A percentile compares a stretch with the other conserved stretches of the same genome.
Evolutionary conservation across 352 stramenopile species (phyloP).

Genomic region (Globisporangium recalcitrans): DNA sequence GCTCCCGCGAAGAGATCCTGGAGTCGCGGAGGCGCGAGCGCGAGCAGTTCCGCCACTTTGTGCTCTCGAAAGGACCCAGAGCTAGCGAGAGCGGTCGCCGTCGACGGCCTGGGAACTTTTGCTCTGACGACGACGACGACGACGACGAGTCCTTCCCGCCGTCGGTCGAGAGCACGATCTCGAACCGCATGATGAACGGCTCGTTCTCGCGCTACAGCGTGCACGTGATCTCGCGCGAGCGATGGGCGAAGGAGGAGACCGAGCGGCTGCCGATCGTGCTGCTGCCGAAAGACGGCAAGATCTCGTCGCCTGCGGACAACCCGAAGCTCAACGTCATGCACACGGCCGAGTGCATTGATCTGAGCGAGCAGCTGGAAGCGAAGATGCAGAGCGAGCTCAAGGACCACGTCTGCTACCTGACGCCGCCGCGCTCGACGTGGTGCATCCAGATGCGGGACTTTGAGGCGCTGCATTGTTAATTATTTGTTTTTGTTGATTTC

Average conservation of each 20-base stretch:
- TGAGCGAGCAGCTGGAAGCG: conserved; percentile 56
- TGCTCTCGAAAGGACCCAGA: conserved; percentile 35
- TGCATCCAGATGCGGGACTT: conserved; percentile 82
- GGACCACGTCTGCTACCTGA: conserved; percentile 47
- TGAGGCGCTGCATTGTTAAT: conserved; percentile 50
- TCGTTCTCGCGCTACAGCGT: conserved; percentile 73
- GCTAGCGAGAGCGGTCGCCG: conserved; percentile 21
- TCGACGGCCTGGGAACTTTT: conserved; percentile 46
- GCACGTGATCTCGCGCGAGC: conserved; percentile 65
- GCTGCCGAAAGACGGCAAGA: conserved; percentile 55
- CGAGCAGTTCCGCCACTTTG: conserved; percentile 59
- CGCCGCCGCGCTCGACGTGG: conserved; percentile 73
- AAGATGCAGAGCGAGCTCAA: conserved; percentile 33
- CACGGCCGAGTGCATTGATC: conserved; percentile 57
- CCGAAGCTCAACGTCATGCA: conserved; percentile 67
- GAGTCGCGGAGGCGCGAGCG: conserved; percentile 57
- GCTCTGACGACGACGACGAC: conserved; percentile 62
- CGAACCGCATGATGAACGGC: conserved; percentile 76
- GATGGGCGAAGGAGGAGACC: conserved; percentile 61
- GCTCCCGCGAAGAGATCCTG: conserved; percentile 71
- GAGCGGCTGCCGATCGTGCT: conserved; percentile 71
- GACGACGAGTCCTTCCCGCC: conserved; percentile 46
- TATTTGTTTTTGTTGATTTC: conserved; percentile 4
- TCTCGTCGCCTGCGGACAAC: conserved; percentile 70
- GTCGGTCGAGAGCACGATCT: conserved; percentile 78